Evolutionary conservation across 305 asterid species (phyloP), one percentile per base, ranked within the genome.

Genomic region (Fraxinus dipetala): DNA sequence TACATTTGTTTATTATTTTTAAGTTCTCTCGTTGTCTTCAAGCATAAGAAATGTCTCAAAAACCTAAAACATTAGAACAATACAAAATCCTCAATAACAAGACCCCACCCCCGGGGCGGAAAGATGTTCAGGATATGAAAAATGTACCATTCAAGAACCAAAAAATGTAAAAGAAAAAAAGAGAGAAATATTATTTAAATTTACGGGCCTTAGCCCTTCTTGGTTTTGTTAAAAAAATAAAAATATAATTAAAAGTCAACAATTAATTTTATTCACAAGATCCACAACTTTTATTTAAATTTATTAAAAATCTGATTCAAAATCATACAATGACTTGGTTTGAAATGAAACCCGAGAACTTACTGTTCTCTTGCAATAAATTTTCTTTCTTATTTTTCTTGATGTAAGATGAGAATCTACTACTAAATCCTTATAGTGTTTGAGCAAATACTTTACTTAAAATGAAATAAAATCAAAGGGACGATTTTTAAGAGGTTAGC

Each of bases 41-140:
- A 74, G 13, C 28, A 18, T 18, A 69, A 65, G 81, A 77, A 77
- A 67, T 76, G 72, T n/a, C 76, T 76, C 80, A 40, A 16, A 14
- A 35, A 18, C 36, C 34, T 28, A n/a, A 8, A 65, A 40, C 45
- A 63, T 59, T 22, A 81, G 4, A 5, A 1, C n/a, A 65, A 22
- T 9, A 24, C n/a, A 9, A 65, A 61, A 36, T 34, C 48, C 45
- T 6, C 75, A 73, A 24, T 9, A 3, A n/a, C 59, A 18, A 7
- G 14, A 18, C n/a, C 35, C 76, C 34, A 34, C 61, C 75, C 63
- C 75, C 72, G 30, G 0, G 18, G 18, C 6, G 56, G 56, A 45
- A 45, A 45, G 32, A 61, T 54, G 6, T 74, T 10, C 10, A 18
- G 31, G 43, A 24, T 40, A 74, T 3, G 14, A 16, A 74, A 35